A percentile compares a stretch with the other conserved stretches of the same genome.
Evolutionary conservation across 2,329 filamentous ascomycete genomes (phyloP).

Genomic region (Colletotrichum chrysophilum): DNA sequence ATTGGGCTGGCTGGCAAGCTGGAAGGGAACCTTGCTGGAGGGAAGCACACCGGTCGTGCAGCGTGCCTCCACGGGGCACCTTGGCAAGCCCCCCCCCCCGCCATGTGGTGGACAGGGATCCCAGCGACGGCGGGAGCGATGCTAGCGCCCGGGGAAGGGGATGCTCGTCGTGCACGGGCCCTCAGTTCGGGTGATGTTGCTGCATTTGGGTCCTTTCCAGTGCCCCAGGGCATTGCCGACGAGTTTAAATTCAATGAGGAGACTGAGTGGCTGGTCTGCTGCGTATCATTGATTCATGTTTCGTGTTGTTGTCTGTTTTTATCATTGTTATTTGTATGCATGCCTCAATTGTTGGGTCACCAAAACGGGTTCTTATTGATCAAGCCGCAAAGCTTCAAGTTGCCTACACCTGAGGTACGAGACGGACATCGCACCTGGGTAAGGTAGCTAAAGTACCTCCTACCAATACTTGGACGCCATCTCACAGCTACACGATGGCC

Average conservation of each 20-base stretch:
- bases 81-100: neutral
- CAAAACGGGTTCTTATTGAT: neutral
- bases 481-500: neutral
- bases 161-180: conserved; percentile 2
- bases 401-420: neutral
- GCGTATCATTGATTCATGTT: neutral
- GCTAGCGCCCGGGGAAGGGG: neutral
- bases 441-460: neutral
- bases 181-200: neutral
- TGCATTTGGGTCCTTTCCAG: neutral
- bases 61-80: neutral
- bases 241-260: neutral
- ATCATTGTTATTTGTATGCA: neutral
- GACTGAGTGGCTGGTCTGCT: neutral
- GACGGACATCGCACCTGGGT: neutral
- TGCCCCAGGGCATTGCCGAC: neutral
- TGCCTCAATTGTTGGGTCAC: neutral
- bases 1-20: neutral
- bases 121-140: neutral
- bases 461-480: neutral
- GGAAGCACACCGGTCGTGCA: neutral
- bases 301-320: neutral
- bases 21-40: neutral
- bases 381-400: neutral
- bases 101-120: conserved; percentile 12